Conservation (phyloP, 2,329 filamentous ascomycete species). For the Monosporascus sp. region DNA sequence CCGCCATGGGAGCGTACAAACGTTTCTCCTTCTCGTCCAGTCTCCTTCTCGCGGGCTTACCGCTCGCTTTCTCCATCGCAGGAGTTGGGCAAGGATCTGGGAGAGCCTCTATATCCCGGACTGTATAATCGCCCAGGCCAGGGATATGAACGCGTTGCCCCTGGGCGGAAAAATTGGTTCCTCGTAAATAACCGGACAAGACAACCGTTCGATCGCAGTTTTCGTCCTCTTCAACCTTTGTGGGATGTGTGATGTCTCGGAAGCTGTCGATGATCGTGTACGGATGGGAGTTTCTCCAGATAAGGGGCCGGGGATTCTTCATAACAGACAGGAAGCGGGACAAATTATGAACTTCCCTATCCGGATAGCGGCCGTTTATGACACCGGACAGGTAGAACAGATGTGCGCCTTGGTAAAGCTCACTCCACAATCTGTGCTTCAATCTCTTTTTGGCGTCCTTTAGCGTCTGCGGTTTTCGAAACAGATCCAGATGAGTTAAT, state of each 20-base stretch:
- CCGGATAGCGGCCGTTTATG: constrained; percentile 93
- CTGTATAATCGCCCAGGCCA: constrained; percentile 82
- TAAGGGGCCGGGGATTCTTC: constrained; percentile 95
- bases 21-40: constrained; percentile 96
- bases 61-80: constrained; percentile 79
- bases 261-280: constrained; percentile 93
- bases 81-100: constrained; percentile 96
- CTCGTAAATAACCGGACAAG: constrained; percentile 87
- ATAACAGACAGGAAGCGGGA: constrained; percentile 95
- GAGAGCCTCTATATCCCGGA: constrained; percentile 77
- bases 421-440: constrained; percentile 94
- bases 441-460: constrained; percentile 93
- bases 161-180: constrained; percentile 85
- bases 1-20: constrained; percentile 95
- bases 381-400: constrained; percentile 96
- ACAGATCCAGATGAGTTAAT: constrained; percentile 91
- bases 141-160: constrained; percentile 88
- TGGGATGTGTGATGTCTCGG: constrained; percentile 90
- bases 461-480: constrained; percentile 86
- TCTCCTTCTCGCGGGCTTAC: constrained; percentile 73
- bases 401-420: constrained; percentile 94
- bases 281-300: constrained; percentile 95
- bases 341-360: constrained; percentile 92
- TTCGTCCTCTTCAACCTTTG: constrained; percentile 78
- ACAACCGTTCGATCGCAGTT: constrained; percentile 90